These are phyloP conservation scores for Leccinum broughii DNA, from an alignment of 768 basidiomycete species.

Conservation along the genomic window DNA sequence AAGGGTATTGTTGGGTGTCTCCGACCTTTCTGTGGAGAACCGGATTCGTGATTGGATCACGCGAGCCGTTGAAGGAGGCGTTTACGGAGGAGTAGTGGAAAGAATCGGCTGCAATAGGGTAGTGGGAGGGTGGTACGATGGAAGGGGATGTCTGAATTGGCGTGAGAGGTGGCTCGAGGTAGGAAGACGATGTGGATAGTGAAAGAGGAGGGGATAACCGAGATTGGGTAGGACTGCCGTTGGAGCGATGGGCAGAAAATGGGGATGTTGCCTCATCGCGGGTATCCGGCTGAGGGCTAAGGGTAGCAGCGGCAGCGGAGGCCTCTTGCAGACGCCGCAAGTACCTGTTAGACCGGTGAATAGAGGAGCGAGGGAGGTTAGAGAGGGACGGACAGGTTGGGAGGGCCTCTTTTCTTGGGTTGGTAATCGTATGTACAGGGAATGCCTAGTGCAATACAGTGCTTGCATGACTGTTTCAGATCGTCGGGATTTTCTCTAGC, in stretches of 20 bases:
- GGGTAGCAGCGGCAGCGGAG: conserved; percentile 45
- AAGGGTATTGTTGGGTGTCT: conserved; percentile 41
- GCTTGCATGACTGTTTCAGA: conserved; percentile 79
- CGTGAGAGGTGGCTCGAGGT: too few relatives aligned
- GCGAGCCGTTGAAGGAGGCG: conserved; percentile 39
- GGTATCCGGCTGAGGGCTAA: conserved; percentile 29
- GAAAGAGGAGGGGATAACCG: too few relatives aligned
- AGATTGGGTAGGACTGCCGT: too few relatives aligned
- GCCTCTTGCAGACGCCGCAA: conserved; percentile 80
- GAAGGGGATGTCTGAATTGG: too few relatives aligned
- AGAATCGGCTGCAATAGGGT: too few relatives aligned
- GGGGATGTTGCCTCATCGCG: conserved; percentile 49
- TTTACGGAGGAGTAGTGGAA: conserved; percentile 53
- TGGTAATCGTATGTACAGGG: conserved; percentile 91
- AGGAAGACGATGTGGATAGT: too few relatives aligned
- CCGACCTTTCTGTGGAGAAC: conserved; percentile 43
- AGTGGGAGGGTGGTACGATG: too few relatives aligned
- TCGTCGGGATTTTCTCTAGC: conserved; percentile 79
- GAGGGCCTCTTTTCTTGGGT: conserved; percentile 91
- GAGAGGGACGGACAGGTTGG: conserved; percentile 68
- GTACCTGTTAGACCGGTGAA: conserved; percentile 48
- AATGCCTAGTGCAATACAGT: conserved; percentile 79
- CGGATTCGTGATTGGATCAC: conserved; percentile 36
- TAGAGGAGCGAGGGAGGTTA: not conserved
- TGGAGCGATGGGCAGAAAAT: conserved; percentile 35